Conservation (phyloP, 352 stramenopile genomes). For the Peronospora belbahrii region DNA sequence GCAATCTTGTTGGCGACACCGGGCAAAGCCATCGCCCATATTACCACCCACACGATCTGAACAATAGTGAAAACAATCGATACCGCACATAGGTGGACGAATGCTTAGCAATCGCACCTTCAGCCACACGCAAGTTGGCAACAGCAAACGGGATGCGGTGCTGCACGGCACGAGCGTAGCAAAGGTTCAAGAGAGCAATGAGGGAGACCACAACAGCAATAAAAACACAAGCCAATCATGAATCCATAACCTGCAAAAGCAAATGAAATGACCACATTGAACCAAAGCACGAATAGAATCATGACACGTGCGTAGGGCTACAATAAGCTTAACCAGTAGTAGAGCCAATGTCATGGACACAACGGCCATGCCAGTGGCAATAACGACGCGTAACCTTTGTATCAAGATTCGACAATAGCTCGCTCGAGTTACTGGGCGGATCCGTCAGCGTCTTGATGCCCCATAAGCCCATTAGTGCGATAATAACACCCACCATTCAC, state of each 20-base stretch:
- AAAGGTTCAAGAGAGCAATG: conserved; percentile 63
- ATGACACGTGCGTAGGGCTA: conserved; percentile 67
- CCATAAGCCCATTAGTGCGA: conserved; percentile 55
- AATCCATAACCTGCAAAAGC: conserved; percentile 64
- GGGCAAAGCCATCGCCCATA: conserved; percentile 85
- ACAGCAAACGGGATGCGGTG: conserved; percentile 91
- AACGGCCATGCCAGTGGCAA: conserved; percentile 48
- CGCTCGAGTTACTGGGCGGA: conserved; percentile 31
- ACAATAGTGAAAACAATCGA: conserved; percentile 84
- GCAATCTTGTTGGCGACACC: conserved; percentile 80
- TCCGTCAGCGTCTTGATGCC: conserved; percentile 58
- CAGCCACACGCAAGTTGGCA: conserved; percentile 86
- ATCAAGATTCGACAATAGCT: conserved; percentile 42
- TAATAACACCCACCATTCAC: conserved; percentile 69
- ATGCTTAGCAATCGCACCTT: conserved; percentile 87
- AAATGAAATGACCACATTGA: conserved; percentile 71
- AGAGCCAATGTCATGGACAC: conserved; percentile 55
- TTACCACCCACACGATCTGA: conserved; percentile 84
- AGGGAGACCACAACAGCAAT: conserved; percentile 56
- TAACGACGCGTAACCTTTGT: conserved; percentile 51
- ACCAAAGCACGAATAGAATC: conserved; percentile 84
- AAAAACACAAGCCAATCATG: conserved; percentile 53
- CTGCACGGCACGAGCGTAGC: conserved; percentile 81
- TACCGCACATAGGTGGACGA: conserved; percentile 78
- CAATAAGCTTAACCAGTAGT: conserved; percentile 72